These are phyloP conservation scores for Capsicum chinense DNA, from an alignment of 257 asterid species.

Conservation along the genomic window DNA sequence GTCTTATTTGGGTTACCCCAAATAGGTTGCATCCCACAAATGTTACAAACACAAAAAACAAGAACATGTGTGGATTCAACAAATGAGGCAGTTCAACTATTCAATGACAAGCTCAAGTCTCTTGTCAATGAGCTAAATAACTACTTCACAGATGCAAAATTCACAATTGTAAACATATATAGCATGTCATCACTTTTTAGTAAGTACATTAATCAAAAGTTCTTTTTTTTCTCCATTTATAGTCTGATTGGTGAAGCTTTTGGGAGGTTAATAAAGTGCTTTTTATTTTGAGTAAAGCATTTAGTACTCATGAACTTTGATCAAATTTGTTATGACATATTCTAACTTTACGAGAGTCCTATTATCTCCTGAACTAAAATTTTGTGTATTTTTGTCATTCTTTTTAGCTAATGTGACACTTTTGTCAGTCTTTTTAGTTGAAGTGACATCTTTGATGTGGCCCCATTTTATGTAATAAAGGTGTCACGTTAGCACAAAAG, in stretches of 20 bases:
- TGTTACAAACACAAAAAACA: conserved; percentile 28
- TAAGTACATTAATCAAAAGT: conserved; percentile 20
- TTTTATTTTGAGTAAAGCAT: too few relatives aligned
- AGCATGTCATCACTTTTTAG: conserved; percentile 47
- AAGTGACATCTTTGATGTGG: too few relatives aligned
- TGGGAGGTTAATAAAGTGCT: not conserved
- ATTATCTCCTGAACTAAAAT: too few relatives aligned
- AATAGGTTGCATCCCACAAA: conserved; percentile 54
- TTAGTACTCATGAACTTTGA: too few relatives aligned
- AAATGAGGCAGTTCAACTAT: conserved; percentile 38
- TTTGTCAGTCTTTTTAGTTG: too few relatives aligned
- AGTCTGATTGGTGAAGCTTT: too few relatives aligned
- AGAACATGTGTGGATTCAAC: conserved; percentile 47
- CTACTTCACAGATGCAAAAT: conserved; percentile 39
- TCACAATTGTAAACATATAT: conserved; percentile 49
- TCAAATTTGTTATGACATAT: too few relatives aligned
- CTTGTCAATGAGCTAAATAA: conserved; percentile 49
- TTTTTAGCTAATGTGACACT: too few relatives aligned
- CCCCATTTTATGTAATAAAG: too few relatives aligned
- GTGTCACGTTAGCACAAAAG: too few relatives aligned
- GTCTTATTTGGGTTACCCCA: conserved; percentile 53
- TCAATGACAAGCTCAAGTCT: conserved; percentile 40
- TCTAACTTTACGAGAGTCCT: too few relatives aligned
- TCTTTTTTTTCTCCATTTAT: not conserved
- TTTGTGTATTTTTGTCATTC: too few relatives aligned